Base-by-base conservation (phyloP, 2,329 filamentous ascomycete species). In the Talaromyces atroroseus region DNA sequence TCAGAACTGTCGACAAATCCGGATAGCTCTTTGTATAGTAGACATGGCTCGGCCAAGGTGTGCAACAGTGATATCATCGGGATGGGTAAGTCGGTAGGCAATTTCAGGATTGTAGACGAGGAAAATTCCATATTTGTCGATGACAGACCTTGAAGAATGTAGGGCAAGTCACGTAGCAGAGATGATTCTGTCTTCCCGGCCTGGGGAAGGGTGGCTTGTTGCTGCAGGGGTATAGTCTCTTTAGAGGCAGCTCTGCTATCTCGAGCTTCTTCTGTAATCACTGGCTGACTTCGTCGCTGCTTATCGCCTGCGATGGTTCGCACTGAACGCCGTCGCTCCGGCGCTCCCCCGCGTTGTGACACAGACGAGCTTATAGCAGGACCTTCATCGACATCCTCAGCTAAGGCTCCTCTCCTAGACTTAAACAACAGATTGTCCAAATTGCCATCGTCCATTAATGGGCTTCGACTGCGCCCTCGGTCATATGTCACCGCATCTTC, bases 111-210 rank as follows among this genome's bases (percentile, higher is more conserved):
- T 21, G 85, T 83, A 23, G 84, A 79, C 14, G 84, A 83, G 10
- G 82, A 76, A 62, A 97, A 97, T 0, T 86, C 82, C 40, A 97
- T 76, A 61, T 92, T 90, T 1, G 88, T 87, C 0, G 92, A 96
- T 1, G 91, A 95, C 2, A 97, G 78, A 0, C 94, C 94, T 72
- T 97, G 94, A 0, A 97, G 78, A 0, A 92, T 96, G 67, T 94
- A 97, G 0, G 94, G 92, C 3, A 97, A 78, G 67, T 97, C 92
- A 62, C 88, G 82, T 21, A 92, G 74, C 12, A 92, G 78, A 16
- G 80, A 79, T 24, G 82, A 80, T 68, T 92, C 86, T 24, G 83
- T 77, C 46, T 64, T 36, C 50, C 26, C 61, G 40, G 62, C 56
- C 21, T 61, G 63, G 6, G 49, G 32, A 34, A 57, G 48, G 14